These are phyloP conservation scores for Jackrogersella multiformis DNA, from an alignment of 495 filamentous ascomycete genomes.

Conservation along the genomic window DNA sequence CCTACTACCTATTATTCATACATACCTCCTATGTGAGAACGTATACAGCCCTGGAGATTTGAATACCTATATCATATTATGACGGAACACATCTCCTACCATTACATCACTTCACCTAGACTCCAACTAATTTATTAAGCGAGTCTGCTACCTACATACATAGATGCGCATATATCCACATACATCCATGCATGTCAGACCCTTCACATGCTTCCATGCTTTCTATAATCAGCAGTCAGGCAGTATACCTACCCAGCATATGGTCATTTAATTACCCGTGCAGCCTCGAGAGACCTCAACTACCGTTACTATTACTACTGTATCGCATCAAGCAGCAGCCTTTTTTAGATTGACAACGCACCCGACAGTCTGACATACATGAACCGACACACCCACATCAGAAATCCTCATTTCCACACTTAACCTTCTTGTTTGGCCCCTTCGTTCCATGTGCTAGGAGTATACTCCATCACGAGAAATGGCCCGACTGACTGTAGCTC, in stretches of 20 bases:
- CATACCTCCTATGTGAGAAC: neutral
- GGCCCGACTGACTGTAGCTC: slow-evolving; percentile 24
- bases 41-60: neutral
- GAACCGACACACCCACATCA: slow-evolving; percentile 26
- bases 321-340: slow-evolving; percentile 1
- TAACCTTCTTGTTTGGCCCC: slow-evolving; percentile 28
- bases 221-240: slow-evolving; percentile 29
- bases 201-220: slow-evolving; percentile 36
- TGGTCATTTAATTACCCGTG: slow-evolving; percentile 24
- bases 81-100: slow-evolving; percentile 12
- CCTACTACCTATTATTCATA: neutral
- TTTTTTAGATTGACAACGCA: slow-evolving; percentile 27
- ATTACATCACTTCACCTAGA: slow-evolving; percentile 41
- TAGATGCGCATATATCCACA: slow-evolving; percentile 9
- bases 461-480: slow-evolving; percentile 24
- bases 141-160: slow-evolving; percentile 15
- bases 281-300: slow-evolving; percentile 29
- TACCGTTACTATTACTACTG: slow-evolving; percentile 34
- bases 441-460: slow-evolving; percentile 21
- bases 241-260: no score
- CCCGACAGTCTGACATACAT: slow-evolving; percentile 35
- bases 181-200: slow-evolving; percentile 31
- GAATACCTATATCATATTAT: slow-evolving; percentile 17
- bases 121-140: slow-evolving; percentile 36
- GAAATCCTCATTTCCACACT: slow-evolving; percentile 25